Evolutionary conservation across 2,329 filamentous ascomycete genomes (phyloP).

Genomic region (Metarhizium guizhouense): DNA sequence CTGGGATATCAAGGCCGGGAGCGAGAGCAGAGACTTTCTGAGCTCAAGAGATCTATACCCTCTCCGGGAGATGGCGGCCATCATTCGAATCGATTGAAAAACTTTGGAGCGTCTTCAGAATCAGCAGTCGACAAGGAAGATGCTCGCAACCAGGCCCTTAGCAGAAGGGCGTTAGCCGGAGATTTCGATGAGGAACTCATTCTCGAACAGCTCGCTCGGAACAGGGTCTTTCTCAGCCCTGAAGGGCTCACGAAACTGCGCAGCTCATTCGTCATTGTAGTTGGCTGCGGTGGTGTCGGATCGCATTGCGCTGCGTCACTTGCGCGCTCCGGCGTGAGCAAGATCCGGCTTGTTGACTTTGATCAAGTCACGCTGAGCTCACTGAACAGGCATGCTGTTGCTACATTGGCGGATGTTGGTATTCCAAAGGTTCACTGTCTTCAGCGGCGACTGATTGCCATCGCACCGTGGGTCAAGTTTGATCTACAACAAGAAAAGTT

Average conservation of each 20-base stretch:
- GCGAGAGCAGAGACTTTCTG: slow-evolving; percentile 41
- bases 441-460: slow-evolving; percentile 68
- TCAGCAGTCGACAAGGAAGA: slow-evolving; percentile 49
- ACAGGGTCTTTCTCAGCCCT: slow-evolving; percentile 81
- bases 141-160: slow-evolving; percentile 47
- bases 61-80: slow-evolving; percentile 11
- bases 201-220: slow-evolving; percentile 87
- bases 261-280: slow-evolving; percentile 74
- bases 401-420: slow-evolving; percentile 87
- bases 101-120: slow-evolving; percentile 45
- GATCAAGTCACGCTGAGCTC: slow-evolving; percentile 95
- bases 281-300: slow-evolving; percentile 90
- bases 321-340: slow-evolving; percentile 80
- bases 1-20: slow-evolving; percentile 54
- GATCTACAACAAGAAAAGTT: slow-evolving; percentile 83
- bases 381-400: slow-evolving; percentile 90
- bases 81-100: slow-evolving; percentile 38
- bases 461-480: slow-evolving; percentile 86
- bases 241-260: slow-evolving; percentile 74
- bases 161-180: slow-evolving; percentile 50
- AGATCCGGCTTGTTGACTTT: slow-evolving; percentile 85
- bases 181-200: slow-evolving; percentile 73
- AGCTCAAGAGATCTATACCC: slow-evolving; percentile 54
- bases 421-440: slow-evolving; percentile 86
- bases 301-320: slow-evolving; percentile 84